Evolutionary conservation across 2,329 filamentous ascomycete genomes (phyloP), one percentile per base, ranked within the genome.

Genomic region (Didymellaceae sp.): DNA sequence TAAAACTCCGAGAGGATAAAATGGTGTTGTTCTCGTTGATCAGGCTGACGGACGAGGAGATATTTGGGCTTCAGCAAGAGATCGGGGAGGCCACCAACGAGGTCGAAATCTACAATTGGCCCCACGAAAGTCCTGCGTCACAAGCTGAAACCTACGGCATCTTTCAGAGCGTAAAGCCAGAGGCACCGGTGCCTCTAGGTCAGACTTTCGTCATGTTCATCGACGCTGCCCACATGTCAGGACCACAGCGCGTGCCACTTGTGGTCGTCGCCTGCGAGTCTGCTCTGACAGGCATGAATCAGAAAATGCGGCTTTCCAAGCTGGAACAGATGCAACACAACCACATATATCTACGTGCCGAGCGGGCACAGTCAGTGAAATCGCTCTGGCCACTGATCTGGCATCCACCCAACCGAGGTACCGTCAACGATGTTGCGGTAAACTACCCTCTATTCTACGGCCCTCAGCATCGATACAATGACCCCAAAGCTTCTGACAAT

Each of bases 1-100:
- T 26, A 74, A 72, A 45, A 74, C 74, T 1, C 65, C 69, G n/a
- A 65, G 71, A 31, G 76, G 77, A 0, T 65, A 25, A 33, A 1
- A 40, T 51, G 11, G 16, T 24, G 2, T 28, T 51, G 33, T 45
- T 51, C 18, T 51, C 41, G 8, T 33, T 51, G 18, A 51, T 45
- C 24, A 44, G 35, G 24, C 41, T 51, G 8, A 51, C 41, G 11
- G 40, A 51, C 16, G 10, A 45, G 17, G 47, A 45, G 24, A 41
- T 51, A 3, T 20, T 5, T 7, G 26, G 6, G 1, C 25, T 51
- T 3, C 45, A 33, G 21, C 33, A 39, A 10, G 47, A 40, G 4
- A 51, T 45, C 18, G 40, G 47, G 26, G 40, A 38, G 11, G 34
- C 47, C n/a, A n/a, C 40, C 14, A 9, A 41, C 17, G 47, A 52